Conservation (phyloP, 2,329 filamentous ascomycete species). For the Zymoseptoria pseudotritici region DNA sequence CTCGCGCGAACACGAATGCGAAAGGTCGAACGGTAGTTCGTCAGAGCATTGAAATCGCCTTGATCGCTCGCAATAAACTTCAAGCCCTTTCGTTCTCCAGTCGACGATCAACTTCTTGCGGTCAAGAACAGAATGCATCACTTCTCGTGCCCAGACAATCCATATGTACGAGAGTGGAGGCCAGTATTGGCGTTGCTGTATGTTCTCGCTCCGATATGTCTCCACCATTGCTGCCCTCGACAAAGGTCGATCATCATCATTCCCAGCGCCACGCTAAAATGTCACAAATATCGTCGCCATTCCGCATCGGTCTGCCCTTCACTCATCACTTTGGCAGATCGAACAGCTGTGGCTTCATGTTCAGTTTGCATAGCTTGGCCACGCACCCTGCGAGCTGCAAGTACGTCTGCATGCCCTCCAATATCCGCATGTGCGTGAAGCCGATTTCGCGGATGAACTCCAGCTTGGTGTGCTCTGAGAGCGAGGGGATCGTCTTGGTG, state of each 20-base stretch:
- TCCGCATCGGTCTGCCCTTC: neutral
- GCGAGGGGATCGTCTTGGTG: conserved; percentile 85
- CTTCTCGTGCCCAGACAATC: neutral
- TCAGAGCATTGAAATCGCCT: too few relatives aligned
- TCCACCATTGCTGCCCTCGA: neutral
- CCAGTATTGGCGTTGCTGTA: neutral
- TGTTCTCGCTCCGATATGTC: neutral
- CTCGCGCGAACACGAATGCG: neutral
- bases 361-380: conserved; percentile 83
- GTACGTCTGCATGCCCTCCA: conserved; percentile 95
- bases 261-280: neutral
- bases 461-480: conserved; percentile 90
- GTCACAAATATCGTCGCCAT: neutral
- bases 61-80: neutral
- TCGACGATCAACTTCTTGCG: neutral
- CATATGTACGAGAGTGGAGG: neutral
- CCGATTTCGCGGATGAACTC: conserved; percentile 95
- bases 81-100: neutral
- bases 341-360: conserved; percentile 89
- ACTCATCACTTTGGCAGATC: conserved; percentile 32
- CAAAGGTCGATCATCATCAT: neutral
- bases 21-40: too few relatives aligned
- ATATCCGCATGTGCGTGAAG: conserved; percentile 97
- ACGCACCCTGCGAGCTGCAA: conserved; percentile 91
- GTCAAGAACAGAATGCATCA: neutral